phyloP scores from a whole-genome alignment of 495 filamentous ascomycete genomes.

The Chaetomium cochliodes region DNA sequence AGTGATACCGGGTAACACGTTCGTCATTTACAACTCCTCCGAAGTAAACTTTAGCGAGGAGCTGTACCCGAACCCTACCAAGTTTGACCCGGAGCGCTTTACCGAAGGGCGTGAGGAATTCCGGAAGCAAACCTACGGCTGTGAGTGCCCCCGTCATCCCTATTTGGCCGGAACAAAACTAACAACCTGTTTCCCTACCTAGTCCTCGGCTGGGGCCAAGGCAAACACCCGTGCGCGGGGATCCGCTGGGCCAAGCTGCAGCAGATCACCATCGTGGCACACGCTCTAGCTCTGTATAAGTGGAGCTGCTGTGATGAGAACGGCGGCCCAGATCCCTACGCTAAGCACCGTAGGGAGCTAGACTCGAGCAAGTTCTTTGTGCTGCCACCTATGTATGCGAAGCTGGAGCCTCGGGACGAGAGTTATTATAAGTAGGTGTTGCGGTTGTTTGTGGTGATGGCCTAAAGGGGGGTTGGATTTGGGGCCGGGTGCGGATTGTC shows the following conservation, averaged over 20 bases:
- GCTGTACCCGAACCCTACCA: background rate
- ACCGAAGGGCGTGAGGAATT: background rate
- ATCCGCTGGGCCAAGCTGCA: background rate
- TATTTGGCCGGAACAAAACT: background rate
- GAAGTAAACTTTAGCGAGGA: background rate
- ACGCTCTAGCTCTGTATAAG: background rate
- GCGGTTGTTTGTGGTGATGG: too few species aligned
- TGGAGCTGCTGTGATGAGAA: background rate
- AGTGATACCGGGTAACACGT: background rate
- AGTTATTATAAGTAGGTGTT: too few species aligned
- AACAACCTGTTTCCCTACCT: background rate
- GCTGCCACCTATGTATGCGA: background rate
- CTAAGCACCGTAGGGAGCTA: background rate
- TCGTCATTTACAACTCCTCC: background rate
- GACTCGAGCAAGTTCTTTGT: background rate
- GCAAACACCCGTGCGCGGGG: background rate
- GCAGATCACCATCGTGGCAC: background rate
- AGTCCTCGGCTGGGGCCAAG: background rate
- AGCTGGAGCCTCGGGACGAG: background rate
- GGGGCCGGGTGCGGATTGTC: too few species aligned
- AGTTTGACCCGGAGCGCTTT: background rate
- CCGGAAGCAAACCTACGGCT: background rate
- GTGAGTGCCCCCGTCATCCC: background rate
- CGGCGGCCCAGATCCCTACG: background rate
- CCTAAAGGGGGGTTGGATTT: too few species aligned